Evolutionary conservation across 73 alveolate species (phyloP), one percentile per base, ranked within the genome.

Genomic region (Tetrahymena elliotti): DNA sequence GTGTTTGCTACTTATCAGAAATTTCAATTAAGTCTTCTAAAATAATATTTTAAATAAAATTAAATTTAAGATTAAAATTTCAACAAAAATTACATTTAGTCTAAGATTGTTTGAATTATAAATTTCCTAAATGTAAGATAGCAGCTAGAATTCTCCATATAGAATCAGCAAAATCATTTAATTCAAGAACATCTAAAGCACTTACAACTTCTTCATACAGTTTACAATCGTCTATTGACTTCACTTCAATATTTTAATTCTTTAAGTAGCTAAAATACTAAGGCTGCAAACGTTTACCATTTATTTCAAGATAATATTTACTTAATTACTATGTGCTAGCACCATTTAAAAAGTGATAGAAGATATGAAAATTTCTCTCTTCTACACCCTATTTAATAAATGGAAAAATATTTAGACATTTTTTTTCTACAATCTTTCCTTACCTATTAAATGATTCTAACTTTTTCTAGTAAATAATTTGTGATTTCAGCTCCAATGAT

Each of bases 281-380:
- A 54, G 39, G 94, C 13, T 83, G 52, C 16, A 96, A 95, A 5
- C 98, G 93, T 31, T 96, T 92, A 27, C 95, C 97, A 37, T 94
- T 54, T 22, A 36, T 83, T 27, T 84, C 39, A 16, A 98, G 94
- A 15, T 92, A 94, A 1, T 96, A 95, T 68, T 94, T 95, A 68
- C 68, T 36, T 27, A 97, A 94, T 37, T 92, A 83, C 18, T 97
- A 97, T 0, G 38, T 53, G 7, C 93, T 82, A 33, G 97, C 98
- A 31, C 99, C 99, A 94, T 98, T 97, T 94, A 97, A 94, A 83
- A 97, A 94, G 92, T 97, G 99, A 97, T 98, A 99, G 98, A 99
- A 99, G 33, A 99, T 97, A 94, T 99, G 99, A 93, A 98, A 98
- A 96, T 97, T 99, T 93, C 99, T 98, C 95, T 99, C 99, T 16